Conservation (phyloP, 75 land plant genomes). For the Sequoiadendron giganteum region DNA sequence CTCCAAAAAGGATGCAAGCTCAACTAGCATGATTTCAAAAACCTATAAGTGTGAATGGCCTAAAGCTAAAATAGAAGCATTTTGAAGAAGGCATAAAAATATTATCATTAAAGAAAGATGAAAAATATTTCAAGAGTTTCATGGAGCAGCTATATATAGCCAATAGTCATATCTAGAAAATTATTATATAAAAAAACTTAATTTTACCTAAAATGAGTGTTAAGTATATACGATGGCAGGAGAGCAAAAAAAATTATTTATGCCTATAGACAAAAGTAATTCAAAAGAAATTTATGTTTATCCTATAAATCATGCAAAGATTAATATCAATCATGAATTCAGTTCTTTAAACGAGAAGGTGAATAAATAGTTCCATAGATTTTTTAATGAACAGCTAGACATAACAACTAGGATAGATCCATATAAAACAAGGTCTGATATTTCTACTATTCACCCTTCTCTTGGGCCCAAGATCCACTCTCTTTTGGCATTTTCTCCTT, state of each 20-base stretch:
- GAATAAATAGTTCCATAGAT: neutral
- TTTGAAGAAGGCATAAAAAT: no score
- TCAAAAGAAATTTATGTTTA: neutral
- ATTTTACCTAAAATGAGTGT: no score
- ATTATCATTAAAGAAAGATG: no score
- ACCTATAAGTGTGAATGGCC: slow-evolving; percentile 85
- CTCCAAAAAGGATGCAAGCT: slow-evolving; percentile 73
- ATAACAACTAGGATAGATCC: no score
- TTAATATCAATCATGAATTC: neutral
- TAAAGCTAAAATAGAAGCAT: no score
- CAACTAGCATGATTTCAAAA: slow-evolving; percentile 86
- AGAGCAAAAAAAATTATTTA: neutral
- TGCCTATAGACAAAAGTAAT: neutral
- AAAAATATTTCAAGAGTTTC: no score
- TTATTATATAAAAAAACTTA: no score
- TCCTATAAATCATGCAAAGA: neutral
- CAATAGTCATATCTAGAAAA: neutral
- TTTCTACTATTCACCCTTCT: neutral
- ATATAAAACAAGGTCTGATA: no score
- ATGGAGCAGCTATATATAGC: neutral
- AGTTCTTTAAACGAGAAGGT: neutral
- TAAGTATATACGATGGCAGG: no score
- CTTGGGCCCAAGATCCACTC: neutral
- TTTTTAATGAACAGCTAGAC: neutral
- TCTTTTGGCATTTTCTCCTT: no score